Evolutionary conservation across 352 stramenopile species (phyloP).

Genomic region (Phytopythium helicoides): DNA sequence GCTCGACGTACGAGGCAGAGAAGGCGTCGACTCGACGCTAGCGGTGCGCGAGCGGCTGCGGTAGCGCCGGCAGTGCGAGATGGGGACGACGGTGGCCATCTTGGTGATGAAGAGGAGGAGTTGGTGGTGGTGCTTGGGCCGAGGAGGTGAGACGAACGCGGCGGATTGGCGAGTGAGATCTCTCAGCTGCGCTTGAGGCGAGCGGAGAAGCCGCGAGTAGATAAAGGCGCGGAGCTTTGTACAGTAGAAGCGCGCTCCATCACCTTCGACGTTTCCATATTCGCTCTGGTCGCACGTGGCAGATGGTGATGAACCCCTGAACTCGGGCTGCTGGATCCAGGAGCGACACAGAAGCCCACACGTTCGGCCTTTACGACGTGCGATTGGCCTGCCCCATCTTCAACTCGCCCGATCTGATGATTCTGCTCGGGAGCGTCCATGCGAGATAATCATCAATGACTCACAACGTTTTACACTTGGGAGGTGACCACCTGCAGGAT

Average conservation of each 20-base stretch:
- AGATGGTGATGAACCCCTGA: slow-evolving; percentile 3
- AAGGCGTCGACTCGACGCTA: slow-evolving; percentile 33
- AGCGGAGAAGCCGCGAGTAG: too few relatives aligned
- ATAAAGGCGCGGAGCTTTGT: too few relatives aligned
- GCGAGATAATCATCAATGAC: slow-evolving; percentile 1
- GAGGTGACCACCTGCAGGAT: slow-evolving; percentile 13
- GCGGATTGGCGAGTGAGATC: slow-evolving; percentile 1
- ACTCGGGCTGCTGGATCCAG: too few relatives aligned
- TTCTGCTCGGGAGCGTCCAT: slow-evolving; percentile 3
- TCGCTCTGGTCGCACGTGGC: background rate
- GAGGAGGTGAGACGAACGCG: background rate
- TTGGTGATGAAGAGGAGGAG: too few relatives aligned
- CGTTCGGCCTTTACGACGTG: too few relatives aligned
- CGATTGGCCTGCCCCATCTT: too few relatives aligned
- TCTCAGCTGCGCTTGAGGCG: background rate
- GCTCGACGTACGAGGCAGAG: slow-evolving; percentile 1
- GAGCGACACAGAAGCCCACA: too few relatives aligned
- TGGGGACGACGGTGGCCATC: slow-evolving; percentile 57
- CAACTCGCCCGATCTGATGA: too few relatives aligned
- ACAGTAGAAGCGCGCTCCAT: background rate
- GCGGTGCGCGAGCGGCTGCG: slow-evolving; percentile 47
- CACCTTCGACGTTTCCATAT: background rate
- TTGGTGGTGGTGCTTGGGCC: background rate
- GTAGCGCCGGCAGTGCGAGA: slow-evolving; percentile 55
- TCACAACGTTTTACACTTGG: background rate